Evolutionary conservation across 202 grass and related monocot genomes (phyloP), one percentile per base, ranked within the genome.

Genomic region (Saccharum hybrid): DNA sequence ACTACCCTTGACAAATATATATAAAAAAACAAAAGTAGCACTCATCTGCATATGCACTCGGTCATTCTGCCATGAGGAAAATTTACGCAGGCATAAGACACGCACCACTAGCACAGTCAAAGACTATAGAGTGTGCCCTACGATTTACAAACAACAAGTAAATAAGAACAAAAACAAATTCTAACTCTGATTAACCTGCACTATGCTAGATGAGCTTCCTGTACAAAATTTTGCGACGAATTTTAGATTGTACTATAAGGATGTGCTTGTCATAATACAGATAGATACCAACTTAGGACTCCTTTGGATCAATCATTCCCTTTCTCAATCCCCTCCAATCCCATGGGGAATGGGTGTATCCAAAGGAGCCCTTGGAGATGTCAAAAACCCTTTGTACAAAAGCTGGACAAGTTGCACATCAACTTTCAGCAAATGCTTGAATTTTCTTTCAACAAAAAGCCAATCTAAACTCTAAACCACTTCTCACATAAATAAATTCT

Each of bases 91-190:
- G 19, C 18, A 51, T 33, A 18, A 52, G 45, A 34, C 26, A 12
- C 13, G 34, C 21, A 18, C 33, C 45, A 57, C 62, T 83, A 57
- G 16, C 45, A 8, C 39, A 40, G 39, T 40, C 39, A 40, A 40
- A 41, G 33, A 34, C 42, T 66, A 66, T 45, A 18, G 28, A 42
- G 26, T 62, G 12, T 23, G 33, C 3, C 36, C 16, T 68, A 8
- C 15, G 46, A 52, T 52, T 18, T 37, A 77, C 39, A 62, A 78
- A 28, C 61, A 77, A 77, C 60, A 69, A 77, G 42, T 23, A 63
- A 48, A 34, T 19, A 85, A 63, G 12, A 75, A 36, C 18, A 76
- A 10, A 48, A 41, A 48, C 28, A 85, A 26, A 8, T 38, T 5
- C 19, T 13, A 59, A 60, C 57, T 49, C 48, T 26, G 18, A 15